Evolutionary conservation across 352 stramenopile genomes (phyloP).

Genomic region (Sclerospora graminicola): DNA sequence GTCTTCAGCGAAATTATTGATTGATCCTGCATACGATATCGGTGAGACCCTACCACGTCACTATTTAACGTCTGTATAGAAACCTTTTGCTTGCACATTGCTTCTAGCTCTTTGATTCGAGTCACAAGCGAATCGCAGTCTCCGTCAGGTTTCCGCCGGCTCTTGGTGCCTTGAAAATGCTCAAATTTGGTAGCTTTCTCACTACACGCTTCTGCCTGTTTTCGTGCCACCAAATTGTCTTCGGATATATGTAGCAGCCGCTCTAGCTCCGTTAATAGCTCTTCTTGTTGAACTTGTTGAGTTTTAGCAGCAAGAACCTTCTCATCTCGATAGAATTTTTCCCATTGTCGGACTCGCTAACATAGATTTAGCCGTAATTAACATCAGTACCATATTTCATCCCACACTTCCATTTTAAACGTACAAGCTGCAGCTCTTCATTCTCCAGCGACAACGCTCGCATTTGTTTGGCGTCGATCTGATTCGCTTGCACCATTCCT

Average conservation of each 20-base stretch:
- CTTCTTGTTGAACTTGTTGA: conserved; percentile 39
- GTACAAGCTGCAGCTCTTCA: conserved; percentile 18
- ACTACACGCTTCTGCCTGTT: neutral
- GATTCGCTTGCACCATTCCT: conserved; percentile 33
- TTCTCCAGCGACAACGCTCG: conserved; percentile 29
- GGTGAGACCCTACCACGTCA: neutral
- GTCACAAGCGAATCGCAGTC: conserved; percentile 18
- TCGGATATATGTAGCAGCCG: conserved; percentile 24
- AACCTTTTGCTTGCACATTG: conserved; percentile 68
- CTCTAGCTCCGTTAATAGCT: conserved; percentile 44
- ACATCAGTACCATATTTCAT: neutral
- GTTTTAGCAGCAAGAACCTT: conserved; percentile 20
- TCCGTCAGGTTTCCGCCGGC: conserved; percentile 6
- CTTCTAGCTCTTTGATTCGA: conserved; percentile 56
- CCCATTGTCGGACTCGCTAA: conserved; percentile 50
- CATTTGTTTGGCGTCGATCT: conserved; percentile 29
- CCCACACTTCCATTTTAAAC: conserved; percentile 19
- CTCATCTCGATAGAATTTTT: conserved; percentile 41
- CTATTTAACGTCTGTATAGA: neutral
- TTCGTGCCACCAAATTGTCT: conserved; percentile 17
- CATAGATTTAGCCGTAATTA: conserved; percentile 3
- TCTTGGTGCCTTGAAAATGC: conserved; percentile 5
- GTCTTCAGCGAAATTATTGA: conserved; percentile 45
- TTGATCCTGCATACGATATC: conserved; percentile 37
- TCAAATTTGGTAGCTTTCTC: conserved; percentile 5